Conservation (phyloP, 495 filamentous ascomycete genomes). For the Extremus antarcticus region DNA sequence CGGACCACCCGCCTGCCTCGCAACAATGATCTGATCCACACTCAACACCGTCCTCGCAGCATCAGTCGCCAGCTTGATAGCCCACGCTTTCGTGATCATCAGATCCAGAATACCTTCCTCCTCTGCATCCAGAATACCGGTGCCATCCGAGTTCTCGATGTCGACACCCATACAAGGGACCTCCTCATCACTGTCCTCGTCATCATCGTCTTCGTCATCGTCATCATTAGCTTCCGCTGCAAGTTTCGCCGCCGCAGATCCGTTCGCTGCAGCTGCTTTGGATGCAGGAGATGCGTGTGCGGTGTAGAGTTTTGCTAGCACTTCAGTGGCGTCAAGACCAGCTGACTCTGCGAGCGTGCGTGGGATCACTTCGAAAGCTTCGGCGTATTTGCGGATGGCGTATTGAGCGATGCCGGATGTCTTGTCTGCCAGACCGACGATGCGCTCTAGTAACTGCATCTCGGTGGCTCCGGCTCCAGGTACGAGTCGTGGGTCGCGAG, state of each 20-base stretch:
- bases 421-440: conserved; percentile 77
- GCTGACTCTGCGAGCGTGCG: conserved; percentile 88
- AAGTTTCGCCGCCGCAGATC: conserved; percentile 13
- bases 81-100: conserved; percentile 83
- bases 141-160: conserved; percentile 71
- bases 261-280: conserved; percentile 1
- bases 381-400: conserved; percentile 91
- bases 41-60: conserved; percentile 87
- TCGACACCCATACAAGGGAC: conserved; percentile 89
- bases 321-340: conserved; percentile 90
- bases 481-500: conserved; percentile 78
- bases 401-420: conserved; percentile 89
- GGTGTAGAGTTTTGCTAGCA: conserved; percentile 81
- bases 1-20: conserved; percentile 90
- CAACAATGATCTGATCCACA: conserved; percentile 98
- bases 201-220: conserved; percentile 32
- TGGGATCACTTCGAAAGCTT: conserved; percentile 95
- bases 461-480: conserved; percentile 94
- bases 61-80: conserved; percentile 92
- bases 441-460: conserved; percentile 85
- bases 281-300: conserved; percentile 43
- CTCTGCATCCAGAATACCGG: conserved; percentile 75
- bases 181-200: conserved; percentile 47
- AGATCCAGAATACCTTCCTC: conserved; percentile 90
- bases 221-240: no score